Evolutionary conservation across 2,329 filamentous ascomycete species (phyloP).

Genomic region (Monosporascus sp.): DNA sequence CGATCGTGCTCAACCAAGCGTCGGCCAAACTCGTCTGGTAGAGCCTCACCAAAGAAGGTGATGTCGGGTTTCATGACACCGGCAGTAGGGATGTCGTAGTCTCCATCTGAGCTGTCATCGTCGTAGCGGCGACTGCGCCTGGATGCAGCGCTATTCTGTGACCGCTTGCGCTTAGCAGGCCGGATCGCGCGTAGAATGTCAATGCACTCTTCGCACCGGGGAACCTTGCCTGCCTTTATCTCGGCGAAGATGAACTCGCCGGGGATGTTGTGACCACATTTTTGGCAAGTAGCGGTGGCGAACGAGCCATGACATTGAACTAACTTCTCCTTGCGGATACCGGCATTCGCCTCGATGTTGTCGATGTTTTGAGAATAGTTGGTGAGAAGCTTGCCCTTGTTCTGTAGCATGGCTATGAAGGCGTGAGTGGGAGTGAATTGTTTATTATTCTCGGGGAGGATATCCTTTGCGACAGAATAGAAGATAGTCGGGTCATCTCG

Average conservation of each 20-base stretch:
- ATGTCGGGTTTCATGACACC: slow-evolving; percentile 97
- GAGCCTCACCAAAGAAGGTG: slow-evolving; percentile 91
- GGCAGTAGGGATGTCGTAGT: slow-evolving; percentile 61
- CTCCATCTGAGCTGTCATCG: slow-evolving; percentile 45
- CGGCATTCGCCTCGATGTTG: slow-evolving; percentile 85
- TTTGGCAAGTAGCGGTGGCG: slow-evolving; percentile 83
- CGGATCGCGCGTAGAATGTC: slow-evolving; percentile 44
- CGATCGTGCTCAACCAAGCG: slow-evolving; percentile 79
- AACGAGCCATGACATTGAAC: slow-evolving; percentile 97
- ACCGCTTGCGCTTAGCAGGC: slow-evolving; percentile 52
- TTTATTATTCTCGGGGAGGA: slow-evolving; percentile 66
- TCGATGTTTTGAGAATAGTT: slow-evolving; percentile 99
- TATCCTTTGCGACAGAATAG: slow-evolving; percentile 86
- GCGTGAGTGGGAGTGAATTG: slow-evolving; percentile 88
- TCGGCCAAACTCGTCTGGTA: slow-evolving; percentile 77
- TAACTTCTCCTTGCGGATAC: slow-evolving; percentile 73
- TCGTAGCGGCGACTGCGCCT: slow-evolving; percentile 33
- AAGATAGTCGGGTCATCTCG: slow-evolving; percentile 83
- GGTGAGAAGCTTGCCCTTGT: slow-evolving; percentile 83
- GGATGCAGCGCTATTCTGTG: slow-evolving; percentile 39
- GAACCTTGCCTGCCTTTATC: slow-evolving; percentile 70
- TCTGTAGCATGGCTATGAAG: slow-evolving; percentile 85
- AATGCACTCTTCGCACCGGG: slow-evolving; percentile 70
- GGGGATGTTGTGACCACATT: slow-evolving; percentile 68
- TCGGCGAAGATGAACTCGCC: slow-evolving; percentile 77